These are phyloP conservation scores for Podaxis pistillaris DNA, from an alignment of 768 basidiomycete genomes.

Conservation along the genomic window DNA sequence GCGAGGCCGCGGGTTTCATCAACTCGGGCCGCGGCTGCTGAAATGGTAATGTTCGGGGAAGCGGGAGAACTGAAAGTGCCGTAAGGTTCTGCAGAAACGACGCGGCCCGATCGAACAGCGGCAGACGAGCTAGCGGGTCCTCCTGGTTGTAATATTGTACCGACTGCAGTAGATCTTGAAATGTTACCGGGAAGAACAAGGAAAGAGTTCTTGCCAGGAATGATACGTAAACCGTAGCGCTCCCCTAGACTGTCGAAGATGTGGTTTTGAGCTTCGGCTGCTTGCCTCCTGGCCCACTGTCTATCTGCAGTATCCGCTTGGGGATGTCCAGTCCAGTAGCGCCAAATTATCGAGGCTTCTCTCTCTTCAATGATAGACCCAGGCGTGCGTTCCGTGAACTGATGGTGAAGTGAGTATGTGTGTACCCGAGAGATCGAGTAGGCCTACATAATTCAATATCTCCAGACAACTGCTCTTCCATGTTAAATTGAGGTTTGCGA, in stretches of 20 bases:
- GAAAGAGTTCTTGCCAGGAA: slow-evolving; percentile 78
- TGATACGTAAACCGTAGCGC: slow-evolving; percentile 79
- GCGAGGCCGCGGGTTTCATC: slow-evolving; percentile 27
- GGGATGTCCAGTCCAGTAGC: slow-evolving; percentile 68
- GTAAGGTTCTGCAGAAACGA: not conserved
- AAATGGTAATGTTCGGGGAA: slow-evolving; percentile 3
- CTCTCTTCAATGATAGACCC: slow-evolving; percentile 84
- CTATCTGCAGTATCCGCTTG: slow-evolving; percentile 54
- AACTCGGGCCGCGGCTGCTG: slow-evolving; percentile 17
- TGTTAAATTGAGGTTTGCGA: slow-evolving; percentile 70
- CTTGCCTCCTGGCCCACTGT: slow-evolving; percentile 83
- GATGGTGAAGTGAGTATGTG: not conserved
- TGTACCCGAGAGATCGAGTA: not conserved
- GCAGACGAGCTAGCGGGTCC: slow-evolving; percentile 42
- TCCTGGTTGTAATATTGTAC: slow-evolving; percentile 72
- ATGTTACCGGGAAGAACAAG: slow-evolving; percentile 81
- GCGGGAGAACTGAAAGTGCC: not conserved
- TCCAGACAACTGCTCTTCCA: slow-evolving; percentile 84
- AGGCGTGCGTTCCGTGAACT: slow-evolving; percentile 90
- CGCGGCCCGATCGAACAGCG: slow-evolving; percentile 23
- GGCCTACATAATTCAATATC: slow-evolving; percentile 78
- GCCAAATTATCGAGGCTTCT: slow-evolving; percentile 80
- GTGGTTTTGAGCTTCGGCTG: slow-evolving; percentile 90
- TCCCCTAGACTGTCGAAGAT: slow-evolving; percentile 88
- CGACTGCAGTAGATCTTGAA: slow-evolving; percentile 80